Percentiles rank a stretch among this genome's conserved stretches.
Evolutionary conservation across 108 stramenopile species (phyloP).

Genomic region (Cyclostephanos tholiformis): DNA sequence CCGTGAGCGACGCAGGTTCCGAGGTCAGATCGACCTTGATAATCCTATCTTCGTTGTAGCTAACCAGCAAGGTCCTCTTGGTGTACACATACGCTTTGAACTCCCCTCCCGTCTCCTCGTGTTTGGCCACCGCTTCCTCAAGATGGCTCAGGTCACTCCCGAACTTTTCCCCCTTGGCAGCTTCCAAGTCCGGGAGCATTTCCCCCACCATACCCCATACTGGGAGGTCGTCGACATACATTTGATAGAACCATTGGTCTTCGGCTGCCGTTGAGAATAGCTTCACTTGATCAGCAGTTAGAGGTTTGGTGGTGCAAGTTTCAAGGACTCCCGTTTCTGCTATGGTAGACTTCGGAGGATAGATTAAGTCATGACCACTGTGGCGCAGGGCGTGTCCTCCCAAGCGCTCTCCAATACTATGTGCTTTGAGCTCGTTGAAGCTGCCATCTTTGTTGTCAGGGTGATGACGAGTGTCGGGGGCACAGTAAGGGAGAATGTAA

Average conservation of each 20-base stretch:
- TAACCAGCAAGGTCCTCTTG: conserved; percentile 78
- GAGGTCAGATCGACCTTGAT: conserved; percentile 93
- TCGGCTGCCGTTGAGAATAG: conserved; percentile 76
- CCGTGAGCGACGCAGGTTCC: conserved; percentile 75
- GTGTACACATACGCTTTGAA: conserved; percentile 88
- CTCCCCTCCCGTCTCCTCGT: conserved; percentile 48
- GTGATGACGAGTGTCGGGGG: conserved; percentile 88
- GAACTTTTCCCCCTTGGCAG: conserved; percentile 45
- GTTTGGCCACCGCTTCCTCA: conserved; percentile 64
- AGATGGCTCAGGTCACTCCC: conserved; percentile 66
- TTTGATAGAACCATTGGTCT: conserved; percentile 96
- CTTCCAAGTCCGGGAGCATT: conserved; percentile 65
- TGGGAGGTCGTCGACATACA: conserved; percentile 97
- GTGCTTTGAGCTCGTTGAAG: conserved; percentile 84
- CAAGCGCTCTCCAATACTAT: conserved; percentile 76
- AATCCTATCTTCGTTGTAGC: conserved; percentile 93
- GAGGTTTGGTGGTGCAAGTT: conserved; percentile 69
- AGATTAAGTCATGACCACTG: conserved; percentile 83
- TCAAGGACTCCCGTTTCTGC: conserved; percentile 58
- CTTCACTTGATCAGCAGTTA: conserved; percentile 56
- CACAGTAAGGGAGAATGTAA: conserved; percentile 96
- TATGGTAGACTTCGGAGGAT: conserved; percentile 48
- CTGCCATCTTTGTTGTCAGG: conserved; percentile 61
- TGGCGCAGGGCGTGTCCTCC: conserved; percentile 84
- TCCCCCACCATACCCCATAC: conserved; percentile 98